phyloP scores from a whole-genome alignment of 768 basidiomycete species.

The Pleurotus pulmonarius region DNA sequence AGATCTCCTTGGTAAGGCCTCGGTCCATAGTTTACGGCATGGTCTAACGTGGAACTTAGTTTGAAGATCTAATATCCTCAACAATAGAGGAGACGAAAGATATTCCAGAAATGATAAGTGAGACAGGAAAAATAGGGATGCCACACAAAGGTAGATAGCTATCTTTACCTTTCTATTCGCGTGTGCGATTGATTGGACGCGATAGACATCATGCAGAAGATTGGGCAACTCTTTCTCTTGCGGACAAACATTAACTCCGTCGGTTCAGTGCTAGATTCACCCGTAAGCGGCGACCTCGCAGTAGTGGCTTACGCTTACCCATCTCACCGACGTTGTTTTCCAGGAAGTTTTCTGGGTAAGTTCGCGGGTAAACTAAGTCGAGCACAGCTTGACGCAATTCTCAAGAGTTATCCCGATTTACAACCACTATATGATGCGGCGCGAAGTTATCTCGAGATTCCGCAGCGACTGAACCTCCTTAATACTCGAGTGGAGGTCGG shows the following conservation, averaged over 20 bases:
- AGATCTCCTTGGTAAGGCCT: slow-evolving; percentile 77
- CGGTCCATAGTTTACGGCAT: neutral
- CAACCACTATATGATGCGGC: slow-evolving; percentile 94
- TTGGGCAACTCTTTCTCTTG: slow-evolving; percentile 89
- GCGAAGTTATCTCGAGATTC: slow-evolving; percentile 91
- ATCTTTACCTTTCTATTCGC: slow-evolving; percentile 5
- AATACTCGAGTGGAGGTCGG: slow-evolving; percentile 91
- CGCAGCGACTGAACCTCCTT: slow-evolving; percentile 87
- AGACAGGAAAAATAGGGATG: slow-evolving; percentile 93
- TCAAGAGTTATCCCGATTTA: slow-evolving; percentile 87
- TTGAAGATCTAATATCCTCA: slow-evolving; percentile 87
- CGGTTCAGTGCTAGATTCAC: slow-evolving; percentile 94
- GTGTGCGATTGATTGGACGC: neutral
- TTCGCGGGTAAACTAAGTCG: slow-evolving; percentile 1
- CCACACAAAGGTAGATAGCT: slow-evolving; percentile 62
- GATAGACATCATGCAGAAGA: slow-evolving; percentile 94
- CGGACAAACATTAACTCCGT: slow-evolving; percentile 94
- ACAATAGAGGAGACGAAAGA: slow-evolving; percentile 97
- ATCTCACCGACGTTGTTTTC: neutral
- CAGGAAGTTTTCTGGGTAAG: slow-evolving; percentile 94
- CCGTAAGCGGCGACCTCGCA: slow-evolving; percentile 45
- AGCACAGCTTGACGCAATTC: neutral
- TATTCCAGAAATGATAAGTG: slow-evolving; percentile 88
- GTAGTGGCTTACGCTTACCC: no score
- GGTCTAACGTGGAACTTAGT: slow-evolving; percentile 36